Base-by-base conservation (phyloP, 441 rosid genomes). In the Kokia cookei region DNA sequence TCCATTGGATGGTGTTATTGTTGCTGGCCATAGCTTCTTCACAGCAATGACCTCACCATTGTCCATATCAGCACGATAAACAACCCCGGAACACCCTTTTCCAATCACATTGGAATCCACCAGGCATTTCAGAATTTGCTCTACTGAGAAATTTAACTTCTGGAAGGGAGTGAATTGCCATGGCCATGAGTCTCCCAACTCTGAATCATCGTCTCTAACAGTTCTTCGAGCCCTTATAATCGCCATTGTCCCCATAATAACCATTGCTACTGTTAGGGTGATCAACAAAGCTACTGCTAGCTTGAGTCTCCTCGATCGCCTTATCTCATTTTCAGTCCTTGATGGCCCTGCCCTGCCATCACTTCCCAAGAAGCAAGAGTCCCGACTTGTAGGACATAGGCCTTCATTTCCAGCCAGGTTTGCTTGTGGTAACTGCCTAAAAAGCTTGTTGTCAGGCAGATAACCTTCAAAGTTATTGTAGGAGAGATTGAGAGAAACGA, bases 131-230 rank as follows among this genome's bases (percentile, higher is more conserved):
- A 96, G 81, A 37, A 96, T 77, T 78, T 93, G 96, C 73, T 93
- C 99, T 9, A 92, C 90, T 0, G 97, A 86, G 87, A 96, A 93
- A 75, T 83, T 92, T 50, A 96, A 81, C 88, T 93, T 96, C 86
- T 93, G 99, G 84, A 96, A 96, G 55, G 99, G 98, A 76, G 94
- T 92, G 84, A 93, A 91, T 59, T 93, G 94, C 99, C 98, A 96
- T 14, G 93, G 94, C 88, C 88, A 91, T 1, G 97, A 84, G 75
- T 89, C 88, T 19, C 93, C 97, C 59, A 91, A 69, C 84, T 91
- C 97, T 0, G 97, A 92, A 72, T 86, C 96, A 29, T 82, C 88
- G 19, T 84, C 87, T 73, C 81, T 78, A 7, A 82, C 68, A 5
- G 80, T 75, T 76, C 81, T 90, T 42, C 83, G 71, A 9, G 92